Conservation (phyloP, 331 rosid genomes). For the Telfairia occidentalis region DNA sequence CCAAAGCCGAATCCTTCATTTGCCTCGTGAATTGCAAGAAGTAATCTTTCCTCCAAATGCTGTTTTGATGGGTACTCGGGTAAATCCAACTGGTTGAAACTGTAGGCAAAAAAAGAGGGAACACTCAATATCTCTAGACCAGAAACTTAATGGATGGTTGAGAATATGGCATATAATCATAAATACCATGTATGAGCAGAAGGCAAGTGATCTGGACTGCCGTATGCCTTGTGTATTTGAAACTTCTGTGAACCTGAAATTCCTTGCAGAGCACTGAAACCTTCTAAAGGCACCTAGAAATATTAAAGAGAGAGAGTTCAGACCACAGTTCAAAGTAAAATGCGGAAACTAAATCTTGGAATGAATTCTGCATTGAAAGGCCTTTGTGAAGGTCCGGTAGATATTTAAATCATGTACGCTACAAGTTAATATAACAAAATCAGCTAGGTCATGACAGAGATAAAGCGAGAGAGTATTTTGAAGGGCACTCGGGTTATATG, state of each 20-base stretch:
- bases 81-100: slow-evolving; percentile 94
- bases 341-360: background rate
- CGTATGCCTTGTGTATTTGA: slow-evolving; percentile 95
- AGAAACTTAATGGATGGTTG: background rate
- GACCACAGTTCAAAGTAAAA: background rate
- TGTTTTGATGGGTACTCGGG: slow-evolving; percentile 90
- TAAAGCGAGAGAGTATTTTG: background rate
- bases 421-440: background rate
- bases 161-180: background rate
- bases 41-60: slow-evolving; percentile 79
- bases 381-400: background rate
- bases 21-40: slow-evolving; percentile 88
- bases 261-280: slow-evolving; percentile 96
- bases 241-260: slow-evolving; percentile 95
- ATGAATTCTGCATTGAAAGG: background rate
- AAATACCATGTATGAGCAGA: slow-evolving; percentile 90
- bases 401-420: background rate
- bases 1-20: slow-evolving; percentile 98
- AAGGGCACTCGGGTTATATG: background rate
- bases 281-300: slow-evolving; percentile 88
- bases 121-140: background rate
- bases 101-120: slow-evolving; percentile 25
- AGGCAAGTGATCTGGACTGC: slow-evolving; percentile 89
- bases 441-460: background rate
- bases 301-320: background rate